Percentiles rank a stretch among this genome's conserved stretches.
phyloP scores from a whole-genome alignment of 495 filamentous ascomycete species.

The Penicillium lividum region DNA sequence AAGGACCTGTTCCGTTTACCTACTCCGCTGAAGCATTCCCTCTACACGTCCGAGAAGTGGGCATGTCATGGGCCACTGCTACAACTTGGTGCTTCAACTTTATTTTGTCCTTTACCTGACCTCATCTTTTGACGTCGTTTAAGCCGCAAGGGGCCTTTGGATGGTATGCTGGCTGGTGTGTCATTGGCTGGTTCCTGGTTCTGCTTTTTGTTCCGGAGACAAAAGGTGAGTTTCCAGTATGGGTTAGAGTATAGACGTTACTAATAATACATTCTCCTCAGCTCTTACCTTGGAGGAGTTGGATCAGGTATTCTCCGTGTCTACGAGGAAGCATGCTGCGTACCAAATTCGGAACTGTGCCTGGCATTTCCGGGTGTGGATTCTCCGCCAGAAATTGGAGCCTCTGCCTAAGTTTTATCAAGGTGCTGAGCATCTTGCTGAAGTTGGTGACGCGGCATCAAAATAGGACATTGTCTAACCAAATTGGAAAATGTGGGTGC shows the following conservation, averaged over 20 bases:
- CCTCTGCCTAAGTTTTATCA: slow-evolving; percentile 49
- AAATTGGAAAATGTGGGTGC: too few relatives aligned
- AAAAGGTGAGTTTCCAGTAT: slow-evolving; percentile 41
- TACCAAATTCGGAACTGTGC: slow-evolving; percentile 49
- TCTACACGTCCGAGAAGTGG: slow-evolving; percentile 63
- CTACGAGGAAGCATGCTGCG: slow-evolving; percentile 48
- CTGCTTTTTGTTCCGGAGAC: slow-evolving; percentile 60
- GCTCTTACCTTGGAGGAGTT: slow-evolving; percentile 53
- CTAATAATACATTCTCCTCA: slow-evolving; percentile 14
- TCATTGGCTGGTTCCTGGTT: slow-evolving; percentile 51
- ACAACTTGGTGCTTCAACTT: slow-evolving; percentile 56
- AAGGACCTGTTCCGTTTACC: slow-evolving; percentile 58
- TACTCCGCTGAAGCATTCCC: slow-evolving; percentile 64
- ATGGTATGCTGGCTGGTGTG: slow-evolving; percentile 63
- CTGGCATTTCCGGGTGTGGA: slow-evolving; percentile 55
- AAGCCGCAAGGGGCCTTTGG: slow-evolving; percentile 58
- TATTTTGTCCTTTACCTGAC: slow-evolving; percentile 60
- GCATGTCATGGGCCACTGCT: slow-evolving; percentile 63
- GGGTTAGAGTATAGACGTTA: background rate
- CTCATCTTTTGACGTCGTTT: slow-evolving; percentile 48
- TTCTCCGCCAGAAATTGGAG: slow-evolving; percentile 49
- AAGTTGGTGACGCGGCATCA: slow-evolving; percentile 31
- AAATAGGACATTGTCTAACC: background rate
- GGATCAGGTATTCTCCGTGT: slow-evolving; percentile 54
- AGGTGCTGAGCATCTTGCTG: slow-evolving; percentile 32